These are phyloP conservation scores for Blastobotrys parvus DNA, from an alignment of 805 yeast species.

Conservation along the genomic window DNA sequence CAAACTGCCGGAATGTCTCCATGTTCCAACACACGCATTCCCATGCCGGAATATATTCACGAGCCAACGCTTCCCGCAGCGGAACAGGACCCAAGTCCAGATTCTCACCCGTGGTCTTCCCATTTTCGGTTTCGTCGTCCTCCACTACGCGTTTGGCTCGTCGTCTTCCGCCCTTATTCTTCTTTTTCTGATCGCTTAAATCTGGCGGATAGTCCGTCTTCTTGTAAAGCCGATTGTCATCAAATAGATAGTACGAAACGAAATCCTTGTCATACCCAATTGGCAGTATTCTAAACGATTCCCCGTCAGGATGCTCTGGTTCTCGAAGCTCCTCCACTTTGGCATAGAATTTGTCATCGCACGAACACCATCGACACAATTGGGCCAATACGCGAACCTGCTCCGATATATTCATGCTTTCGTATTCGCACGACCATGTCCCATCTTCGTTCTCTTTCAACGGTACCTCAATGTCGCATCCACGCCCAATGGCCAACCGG, in stretches of 20 bases:
- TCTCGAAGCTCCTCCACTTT: constrained; percentile 1
- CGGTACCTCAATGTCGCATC: constrained; percentile 5
- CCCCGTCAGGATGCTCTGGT: constrained; percentile 8
- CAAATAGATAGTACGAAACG: constrained; percentile 26
- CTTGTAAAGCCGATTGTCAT: constrained; percentile 28
- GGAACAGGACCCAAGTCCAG: too few relatives aligned
- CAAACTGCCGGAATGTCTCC: constrained; percentile 22
- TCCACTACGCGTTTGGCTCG: background rate
- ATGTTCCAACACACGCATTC: constrained; percentile 25
- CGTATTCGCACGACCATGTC: background rate
- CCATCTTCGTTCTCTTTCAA: background rate
- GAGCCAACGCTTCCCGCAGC: background rate
- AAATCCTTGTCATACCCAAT: constrained; percentile 23
- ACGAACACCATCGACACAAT: constrained; percentile 16
- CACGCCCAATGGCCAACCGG: constrained; percentile 4
- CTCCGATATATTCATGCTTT: constrained; percentile 10
- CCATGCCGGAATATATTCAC: constrained; percentile 18
- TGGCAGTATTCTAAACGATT: constrained; percentile 23
- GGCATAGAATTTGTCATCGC: constrained; percentile 14
- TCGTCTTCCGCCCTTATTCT: constrained; percentile 3
- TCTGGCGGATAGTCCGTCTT: background rate
- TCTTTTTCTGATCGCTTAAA: background rate
- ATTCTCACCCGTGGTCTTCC: too few relatives aligned
- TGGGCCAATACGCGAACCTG: constrained; percentile 15
- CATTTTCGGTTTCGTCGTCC: constrained; percentile 10